A percentile compares a stretch with the other conserved stretches of the same genome.
These are phyloP conservation scores for Selaginella moellendorffii DNA, from an alignment of 75 land plant genomes.

Conservation along the genomic window DNA sequence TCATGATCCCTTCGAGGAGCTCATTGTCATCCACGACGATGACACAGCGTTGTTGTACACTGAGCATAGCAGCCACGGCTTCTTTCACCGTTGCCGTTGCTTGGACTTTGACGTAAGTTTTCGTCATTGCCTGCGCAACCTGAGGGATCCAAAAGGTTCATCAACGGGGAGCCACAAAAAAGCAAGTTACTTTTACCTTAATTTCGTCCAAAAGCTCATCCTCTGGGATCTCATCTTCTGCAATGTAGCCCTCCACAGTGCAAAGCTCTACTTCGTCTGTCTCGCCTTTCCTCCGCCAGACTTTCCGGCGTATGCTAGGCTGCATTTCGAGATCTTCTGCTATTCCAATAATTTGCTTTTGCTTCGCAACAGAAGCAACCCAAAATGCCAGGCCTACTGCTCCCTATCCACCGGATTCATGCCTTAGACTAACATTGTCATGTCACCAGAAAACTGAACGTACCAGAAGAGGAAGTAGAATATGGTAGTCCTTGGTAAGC, in stretches of 20 bases:
- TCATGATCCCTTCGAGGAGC: conserved; percentile 72
- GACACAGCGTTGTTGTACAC: conserved; percentile 57
- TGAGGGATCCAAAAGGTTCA: conserved; percentile 14
- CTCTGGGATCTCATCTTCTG: conserved; percentile 28
- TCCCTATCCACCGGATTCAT: conserved; percentile 36
- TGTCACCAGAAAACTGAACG: conserved; percentile 1
- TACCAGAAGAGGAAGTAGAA: neutral
- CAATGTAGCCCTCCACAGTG: conserved; percentile 26
- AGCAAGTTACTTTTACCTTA: conserved; percentile 31
- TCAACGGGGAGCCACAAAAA: neutral
- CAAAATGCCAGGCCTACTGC: conserved; percentile 98
- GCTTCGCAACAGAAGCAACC: conserved; percentile 89
- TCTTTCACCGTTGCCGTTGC: conserved; percentile 50
- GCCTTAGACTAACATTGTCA: neutral
- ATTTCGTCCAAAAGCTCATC: conserved; percentile 57
- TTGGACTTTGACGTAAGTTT: conserved; percentile 45
- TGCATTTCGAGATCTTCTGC: conserved; percentile 12
- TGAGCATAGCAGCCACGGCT: conserved; percentile 48
- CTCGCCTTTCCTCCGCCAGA: conserved; percentile 19
- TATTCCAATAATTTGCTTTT: conserved; percentile 26
- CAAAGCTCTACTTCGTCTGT: conserved; percentile 53
- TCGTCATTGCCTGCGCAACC: conserved; percentile 87
- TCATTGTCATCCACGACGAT: conserved; percentile 74
- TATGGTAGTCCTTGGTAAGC: neutral
- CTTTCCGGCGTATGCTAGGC: neutral